Percentiles rank a stretch among this genome's conserved stretches.
Conservation (phyloP, 306 rosid species). For the Lathyrus aphaca region DNA sequence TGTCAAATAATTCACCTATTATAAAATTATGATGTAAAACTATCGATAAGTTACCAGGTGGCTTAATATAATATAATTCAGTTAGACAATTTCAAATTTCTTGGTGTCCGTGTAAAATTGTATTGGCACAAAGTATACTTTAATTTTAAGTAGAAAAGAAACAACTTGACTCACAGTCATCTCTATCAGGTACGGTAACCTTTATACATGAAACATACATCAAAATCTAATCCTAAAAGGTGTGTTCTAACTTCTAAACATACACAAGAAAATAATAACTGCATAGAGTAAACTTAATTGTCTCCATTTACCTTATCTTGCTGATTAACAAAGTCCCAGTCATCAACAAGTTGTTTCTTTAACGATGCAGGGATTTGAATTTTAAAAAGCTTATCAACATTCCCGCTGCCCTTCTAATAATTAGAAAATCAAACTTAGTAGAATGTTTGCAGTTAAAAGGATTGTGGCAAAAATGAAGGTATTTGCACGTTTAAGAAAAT, state of each 20-base stretch:
- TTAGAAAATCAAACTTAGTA: conserved; percentile 45
- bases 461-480: neutral
- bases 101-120: neutral
- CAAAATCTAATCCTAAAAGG: conserved; percentile 21
- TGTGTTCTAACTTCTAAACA: conserved; percentile 30
- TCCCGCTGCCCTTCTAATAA: conserved; percentile 65
- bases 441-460: conserved; percentile 24
- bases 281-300: conserved; percentile 27
- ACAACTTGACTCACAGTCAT: conserved; percentile 1
- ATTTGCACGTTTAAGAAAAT: conserved; percentile 11
- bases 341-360: conserved; percentile 95
- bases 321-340: conserved; percentile 82
- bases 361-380: conserved; percentile 92
- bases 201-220: conserved; percentile 8
- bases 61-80: neutral
- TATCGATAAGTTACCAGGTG: neutral
- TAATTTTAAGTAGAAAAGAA: conserved; percentile 28
- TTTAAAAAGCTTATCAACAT: conserved; percentile 79
- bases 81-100: conserved; percentile 16
- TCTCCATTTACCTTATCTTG: conserved; percentile 78
- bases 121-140: conserved; percentile 1
- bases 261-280: conserved; percentile 16
- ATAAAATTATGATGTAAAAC: neutral
- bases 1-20: neutral
- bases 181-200: conserved; percentile 14